These are phyloP conservation scores for Aurinia saxatilis DNA, from an alignment of 345 rosid species.

Conservation along the genomic window DNA sequence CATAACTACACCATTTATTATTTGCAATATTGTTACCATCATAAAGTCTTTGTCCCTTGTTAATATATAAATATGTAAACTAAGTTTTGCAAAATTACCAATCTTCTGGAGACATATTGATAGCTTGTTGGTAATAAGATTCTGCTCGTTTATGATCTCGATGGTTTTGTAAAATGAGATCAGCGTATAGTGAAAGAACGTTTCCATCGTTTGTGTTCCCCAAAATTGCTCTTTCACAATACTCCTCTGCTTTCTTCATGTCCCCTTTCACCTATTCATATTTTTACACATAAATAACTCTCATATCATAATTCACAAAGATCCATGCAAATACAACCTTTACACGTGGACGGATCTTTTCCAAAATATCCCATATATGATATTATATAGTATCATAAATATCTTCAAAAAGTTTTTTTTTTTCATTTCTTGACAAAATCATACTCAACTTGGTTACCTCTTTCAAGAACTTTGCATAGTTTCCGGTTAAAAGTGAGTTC, in stretches of 20 bases:
- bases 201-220: slow-evolving; percentile 56
- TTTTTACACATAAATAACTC: too few relatives aligned
- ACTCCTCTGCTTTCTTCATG: slow-evolving; percentile 54
- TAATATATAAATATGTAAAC: too few relatives aligned
- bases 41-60: background rate
- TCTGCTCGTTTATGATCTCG: slow-evolving; percentile 49
- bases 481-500: slow-evolving; percentile 51
- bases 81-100: slow-evolving; percentile 30
- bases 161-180: slow-evolving; percentile 49
- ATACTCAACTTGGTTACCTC: slow-evolving; percentile 35
- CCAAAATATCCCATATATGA: too few relatives aligned
- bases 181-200: slow-evolving; percentile 48
- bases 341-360: too few relatives aligned
- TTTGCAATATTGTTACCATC: slow-evolving; percentile 1
- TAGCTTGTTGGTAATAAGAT: slow-evolving; percentile 51
- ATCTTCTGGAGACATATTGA: slow-evolving; percentile 50
- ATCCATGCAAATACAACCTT: too few relatives aligned
- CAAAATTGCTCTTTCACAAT: slow-evolving; percentile 55
- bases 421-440: background rate
- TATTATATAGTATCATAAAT: background rate
- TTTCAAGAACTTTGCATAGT: slow-evolving; percentile 65
- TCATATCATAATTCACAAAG: too few relatives aligned
- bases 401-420: background rate
- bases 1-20: slow-evolving; percentile 36
- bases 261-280: slow-evolving; percentile 45